A percentile compares a stretch with the other conserved stretches of the same genome.
phyloP scores from a whole-genome alignment of 371 early-diverging fungal species.

The Mortierella polycephala region DNA sequence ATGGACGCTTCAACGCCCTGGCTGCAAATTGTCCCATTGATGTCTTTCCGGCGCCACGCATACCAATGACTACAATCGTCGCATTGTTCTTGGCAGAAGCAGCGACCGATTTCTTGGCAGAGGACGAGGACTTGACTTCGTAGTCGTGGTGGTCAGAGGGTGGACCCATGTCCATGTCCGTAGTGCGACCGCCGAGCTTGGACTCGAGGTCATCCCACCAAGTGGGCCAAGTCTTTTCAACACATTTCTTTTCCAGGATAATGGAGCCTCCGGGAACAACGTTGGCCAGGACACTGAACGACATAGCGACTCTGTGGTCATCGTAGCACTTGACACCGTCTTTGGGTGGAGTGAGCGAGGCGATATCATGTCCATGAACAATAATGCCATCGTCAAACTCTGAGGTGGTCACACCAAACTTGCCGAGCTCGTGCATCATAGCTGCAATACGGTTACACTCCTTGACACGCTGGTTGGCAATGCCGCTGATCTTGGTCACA shows the following conservation, averaged over 20 bases:
- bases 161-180: slow-evolving; percentile 78
- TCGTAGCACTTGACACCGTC: slow-evolving; percentile 92
- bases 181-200: slow-evolving; percentile 75
- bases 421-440: slow-evolving; percentile 92
- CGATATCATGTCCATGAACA: slow-evolving; percentile 77
- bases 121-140: slow-evolving; percentile 29
- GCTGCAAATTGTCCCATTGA: slow-evolving; percentile 86
- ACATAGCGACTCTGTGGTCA: slow-evolving; percentile 98
- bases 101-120: slow-evolving; percentile 6
- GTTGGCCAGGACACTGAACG: slow-evolving; percentile 87
- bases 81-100: slow-evolving; percentile 42
- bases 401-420: slow-evolving; percentile 86
- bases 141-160: slow-evolving; percentile 56
- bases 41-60: slow-evolving; percentile 98
- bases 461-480: slow-evolving; percentile 98
- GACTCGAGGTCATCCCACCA: slow-evolving; percentile 96
- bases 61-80: slow-evolving; percentile 92
- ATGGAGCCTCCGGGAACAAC: slow-evolving; percentile 80
- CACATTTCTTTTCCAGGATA: slow-evolving; percentile 93
- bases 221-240: slow-evolving; percentile 97
- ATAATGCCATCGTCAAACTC: slow-evolving; percentile 94
- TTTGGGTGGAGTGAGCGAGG: slow-evolving; percentile 65
- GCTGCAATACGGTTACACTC: slow-evolving; percentile 98
- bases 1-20: slow-evolving; percentile 69
- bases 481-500: slow-evolving; percentile 90